Base-by-base conservation (phyloP, 148 eudicot genomes). In the Rhododendron griersonianum region DNA sequence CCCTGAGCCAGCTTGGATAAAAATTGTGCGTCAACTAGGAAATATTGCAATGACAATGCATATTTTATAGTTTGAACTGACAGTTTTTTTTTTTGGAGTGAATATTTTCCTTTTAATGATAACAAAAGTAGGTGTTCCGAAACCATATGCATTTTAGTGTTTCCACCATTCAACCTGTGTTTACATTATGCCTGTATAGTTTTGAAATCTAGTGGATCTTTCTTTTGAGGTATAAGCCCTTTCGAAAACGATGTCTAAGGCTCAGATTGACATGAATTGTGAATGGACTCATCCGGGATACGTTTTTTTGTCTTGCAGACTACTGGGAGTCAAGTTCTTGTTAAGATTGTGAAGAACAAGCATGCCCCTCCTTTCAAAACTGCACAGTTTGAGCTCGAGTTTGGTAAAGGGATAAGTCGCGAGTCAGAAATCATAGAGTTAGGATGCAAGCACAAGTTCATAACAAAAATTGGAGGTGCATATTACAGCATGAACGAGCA, bases 301-400 rank as follows among this genome's bases (percentile, higher is more conserved):
- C 16, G 25, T 33, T 53, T 81, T 71, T 45, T 67, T 76, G 74
- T 85, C 82, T 73, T 88, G 87, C 94, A 96, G 99, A 92, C 91
- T 11, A 80, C 93, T 39, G 99, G 99, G 86, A 95, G 95, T 83
- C 93, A 91, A 89, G 94, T 97, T 87, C 85, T 83, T 23, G 98
- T 95, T 55, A 97, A 97, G 91, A 92, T 97, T 81, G 94, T 96
- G 83, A 96, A 96, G 89, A 96, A 96, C 87, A 96, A 96, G 93
- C 98, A 91, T 82, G 98, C 99, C 80, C 98, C 99, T 65, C 99
- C 99, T 55, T 96, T 94, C 67, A 92, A 87, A 89, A 92, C 92
- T 15, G 95, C 93, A 30, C 91, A 93, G 83, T 94, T 95, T 73
- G 99, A 96, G 90, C 93, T 96, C 9, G 98, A 94, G 89, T 96